Evolutionary conservation across 2,329 filamentous ascomycete species (phyloP).

Genomic region (Alternaria gansuensis): DNA sequence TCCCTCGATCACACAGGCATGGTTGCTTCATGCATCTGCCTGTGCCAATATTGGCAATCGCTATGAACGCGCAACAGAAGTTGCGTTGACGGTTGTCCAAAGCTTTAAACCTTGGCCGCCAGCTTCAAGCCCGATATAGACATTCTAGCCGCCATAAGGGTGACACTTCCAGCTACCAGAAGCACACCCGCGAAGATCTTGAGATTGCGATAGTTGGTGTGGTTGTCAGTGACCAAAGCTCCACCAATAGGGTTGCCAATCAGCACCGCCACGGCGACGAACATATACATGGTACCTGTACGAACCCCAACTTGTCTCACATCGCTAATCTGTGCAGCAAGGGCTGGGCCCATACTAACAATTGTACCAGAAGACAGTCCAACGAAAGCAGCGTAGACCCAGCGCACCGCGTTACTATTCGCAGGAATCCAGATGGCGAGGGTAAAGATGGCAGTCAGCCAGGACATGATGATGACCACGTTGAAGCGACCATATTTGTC

Average conservation of each 20-base stretch:
- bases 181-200: no score
- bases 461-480: conserved; percentile 59
- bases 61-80: no score
- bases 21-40: no score
- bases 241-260: conserved; percentile 19
- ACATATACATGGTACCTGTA: conserved; percentile 68
- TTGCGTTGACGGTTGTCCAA: no score
- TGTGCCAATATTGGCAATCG: no score
- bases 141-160: no score
- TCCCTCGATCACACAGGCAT: no score
- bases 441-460: conserved; percentile 55
- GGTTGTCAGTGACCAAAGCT: background rate
- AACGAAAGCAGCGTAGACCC: conserved; percentile 48
- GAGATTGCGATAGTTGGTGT: no score
- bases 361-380: conserved; percentile 73
- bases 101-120: no score
- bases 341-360: conserved; percentile 67
- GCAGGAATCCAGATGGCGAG: conserved; percentile 57
- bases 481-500: conserved; percentile 63
- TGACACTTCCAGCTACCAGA: no score
- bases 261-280: conserved; percentile 35
- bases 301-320: conserved; percentile 73
- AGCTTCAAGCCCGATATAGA: no score
- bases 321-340: conserved; percentile 74
- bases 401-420: conserved; percentile 41